Percentiles rank a stretch among this genome's conserved stretches.
phyloP scores from a whole-genome alignment of 192 early-diverging fungal species.

The Cetraspora pellucida region DNA sequence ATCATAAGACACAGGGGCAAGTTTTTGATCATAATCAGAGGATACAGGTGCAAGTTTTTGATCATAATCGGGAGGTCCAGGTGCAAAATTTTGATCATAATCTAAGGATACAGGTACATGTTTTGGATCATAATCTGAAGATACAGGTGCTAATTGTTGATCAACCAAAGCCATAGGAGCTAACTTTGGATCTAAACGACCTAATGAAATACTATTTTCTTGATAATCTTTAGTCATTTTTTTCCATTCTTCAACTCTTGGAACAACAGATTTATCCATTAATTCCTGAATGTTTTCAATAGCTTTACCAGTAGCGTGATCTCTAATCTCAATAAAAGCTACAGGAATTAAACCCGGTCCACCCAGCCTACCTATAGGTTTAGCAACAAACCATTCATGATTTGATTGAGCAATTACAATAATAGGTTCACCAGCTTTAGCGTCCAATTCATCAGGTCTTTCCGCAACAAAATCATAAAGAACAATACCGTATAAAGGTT shows the following conservation, averaged over 20 bases:
- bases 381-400: slow-evolving; percentile 79
- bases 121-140: slow-evolving; percentile 12
- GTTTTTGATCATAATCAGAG: not conserved
- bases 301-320: slow-evolving; percentile 64
- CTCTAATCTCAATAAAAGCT: slow-evolving; percentile 73
- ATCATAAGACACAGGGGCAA: not conserved
- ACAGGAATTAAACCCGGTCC: slow-evolving; percentile 76
- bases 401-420: slow-evolving; percentile 79
- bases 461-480: slow-evolving; percentile 77
- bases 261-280: slow-evolving; percentile 64
- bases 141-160: not conserved
- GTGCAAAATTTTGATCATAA: not conserved
- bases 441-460: slow-evolving; percentile 70
- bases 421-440: slow-evolving; percentile 70
- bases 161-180: not conserved
- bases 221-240: slow-evolving; percentile 64
- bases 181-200: slow-evolving; percentile 45
- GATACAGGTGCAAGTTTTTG: not conserved
- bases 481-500: slow-evolving; percentile 68
- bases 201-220: slow-evolving; percentile 49
- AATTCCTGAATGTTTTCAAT: slow-evolving; percentile 67
- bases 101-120: not conserved
- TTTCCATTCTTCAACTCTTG: slow-evolving; percentile 67
- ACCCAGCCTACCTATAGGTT: slow-evolving; percentile 62
- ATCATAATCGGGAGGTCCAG: not conserved